phyloP scores from a whole-genome alignment of 345 rosid species.

The Lepidium sativum region DNA sequence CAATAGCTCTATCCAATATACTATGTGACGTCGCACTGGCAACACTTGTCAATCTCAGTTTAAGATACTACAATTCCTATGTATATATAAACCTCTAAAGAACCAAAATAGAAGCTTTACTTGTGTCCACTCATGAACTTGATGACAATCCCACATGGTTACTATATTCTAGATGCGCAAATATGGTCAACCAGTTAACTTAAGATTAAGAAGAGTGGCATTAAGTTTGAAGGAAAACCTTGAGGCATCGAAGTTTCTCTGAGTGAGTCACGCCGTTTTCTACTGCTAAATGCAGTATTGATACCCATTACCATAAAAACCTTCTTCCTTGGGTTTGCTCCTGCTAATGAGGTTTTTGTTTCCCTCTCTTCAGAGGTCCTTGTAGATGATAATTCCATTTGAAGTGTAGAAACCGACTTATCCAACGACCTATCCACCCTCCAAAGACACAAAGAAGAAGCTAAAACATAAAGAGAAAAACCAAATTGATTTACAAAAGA shows the following conservation, averaged over 20 bases:
- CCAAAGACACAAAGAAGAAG: slow-evolving; percentile 17
- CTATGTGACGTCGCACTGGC: slow-evolving; percentile 91
- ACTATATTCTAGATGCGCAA: neutral
- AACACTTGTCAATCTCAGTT: slow-evolving; percentile 4
- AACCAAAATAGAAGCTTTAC: slow-evolving; percentile 25
- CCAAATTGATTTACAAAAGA: neutral
- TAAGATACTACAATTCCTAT: neutral
- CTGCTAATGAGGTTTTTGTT: slow-evolving; percentile 14
- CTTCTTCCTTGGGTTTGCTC: slow-evolving; percentile 46
- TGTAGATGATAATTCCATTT: slow-evolving; percentile 65
- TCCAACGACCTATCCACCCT: slow-evolving; percentile 54
- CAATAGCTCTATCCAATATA: slow-evolving; percentile 84
- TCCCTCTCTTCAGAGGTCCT: slow-evolving; percentile 39
- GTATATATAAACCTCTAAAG: neutral
- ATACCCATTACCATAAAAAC: slow-evolving; percentile 87
- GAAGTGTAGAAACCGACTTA: slow-evolving; percentile 60
- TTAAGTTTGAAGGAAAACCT: slow-evolving; percentile 32
- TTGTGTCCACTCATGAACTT: slow-evolving; percentile 98
- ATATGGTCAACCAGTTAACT: neutral
- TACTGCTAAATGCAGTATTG: slow-evolving; percentile 91
- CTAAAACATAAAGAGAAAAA: neutral
- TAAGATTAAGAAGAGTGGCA: neutral
- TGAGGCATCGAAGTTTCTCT: slow-evolving; percentile 99
- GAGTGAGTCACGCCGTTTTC: slow-evolving; percentile 93
- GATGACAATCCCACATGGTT: slow-evolving; percentile 72